Conservation (phyloP, 768 basidiomycete genomes). For the Candolleomyces eurysporus region DNA sequence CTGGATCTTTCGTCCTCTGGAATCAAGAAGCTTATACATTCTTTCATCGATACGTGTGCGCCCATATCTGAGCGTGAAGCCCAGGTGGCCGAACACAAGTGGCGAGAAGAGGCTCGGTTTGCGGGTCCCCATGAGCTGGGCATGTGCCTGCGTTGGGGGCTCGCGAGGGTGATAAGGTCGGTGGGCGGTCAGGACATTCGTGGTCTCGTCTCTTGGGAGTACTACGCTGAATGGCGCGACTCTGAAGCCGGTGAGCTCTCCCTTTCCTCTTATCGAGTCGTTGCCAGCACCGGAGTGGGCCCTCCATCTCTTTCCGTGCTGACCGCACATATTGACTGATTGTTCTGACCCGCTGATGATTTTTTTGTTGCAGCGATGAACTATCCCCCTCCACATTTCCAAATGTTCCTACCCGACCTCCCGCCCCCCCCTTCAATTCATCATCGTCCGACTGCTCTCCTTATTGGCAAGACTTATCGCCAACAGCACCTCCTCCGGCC, state of each 20-base stretch:
- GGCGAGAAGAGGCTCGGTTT: conserved; percentile 81
- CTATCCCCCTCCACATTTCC: conserved; percentile 74
- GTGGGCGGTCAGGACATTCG: conserved; percentile 70
- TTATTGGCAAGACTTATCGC: conserved; percentile 82
- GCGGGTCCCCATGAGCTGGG: conserved; percentile 86
- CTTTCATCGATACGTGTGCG: conserved; percentile 70
- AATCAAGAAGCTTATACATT: conserved; percentile 73
- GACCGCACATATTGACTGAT: neutral
- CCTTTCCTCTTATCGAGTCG: neutral
- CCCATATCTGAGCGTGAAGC: conserved; percentile 26
- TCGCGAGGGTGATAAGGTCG: conserved; percentile 74
- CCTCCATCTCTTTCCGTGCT: no score
- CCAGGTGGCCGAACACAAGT: conserved; percentile 50
- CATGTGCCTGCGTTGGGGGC: conserved; percentile 91
- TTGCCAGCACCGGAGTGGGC: neutral
- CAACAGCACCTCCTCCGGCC: conserved; percentile 80
- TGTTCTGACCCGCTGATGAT: conserved; percentile 1
- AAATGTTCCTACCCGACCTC: conserved; percentile 58
- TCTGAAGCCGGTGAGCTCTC: conserved; percentile 70
- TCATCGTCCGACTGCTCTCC: conserved; percentile 71
- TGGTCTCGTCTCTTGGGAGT: conserved; percentile 83
- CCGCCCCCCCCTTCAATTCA: conserved; percentile 50
- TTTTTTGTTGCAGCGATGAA: conserved; percentile 41
- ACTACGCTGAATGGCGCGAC: conserved; percentile 78
- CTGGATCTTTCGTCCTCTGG: conserved; percentile 79